Base-by-base conservation (phyloP, 345 rosid species). In the Populus pruinosa region DNA sequence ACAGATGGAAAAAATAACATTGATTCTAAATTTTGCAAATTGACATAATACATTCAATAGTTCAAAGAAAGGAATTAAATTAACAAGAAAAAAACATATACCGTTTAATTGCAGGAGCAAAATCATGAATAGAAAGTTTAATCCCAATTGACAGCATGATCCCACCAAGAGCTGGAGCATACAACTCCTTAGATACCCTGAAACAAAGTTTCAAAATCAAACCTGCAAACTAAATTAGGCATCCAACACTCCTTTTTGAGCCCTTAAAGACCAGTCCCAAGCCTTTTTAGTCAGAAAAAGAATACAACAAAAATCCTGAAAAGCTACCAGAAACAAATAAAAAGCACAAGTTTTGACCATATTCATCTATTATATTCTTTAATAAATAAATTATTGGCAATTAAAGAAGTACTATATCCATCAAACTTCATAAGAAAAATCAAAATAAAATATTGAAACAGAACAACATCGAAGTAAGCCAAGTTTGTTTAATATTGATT, bases 101-200 rank as follows among this genome's bases (percentile, higher is more conserved):
- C 98, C 99, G 90, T 81, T 88, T 93, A 71, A 92, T 80, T 36
- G 94, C 99, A 72, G 93, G 96, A 71, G 98, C 90, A 82, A 95
- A 93, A 86, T 95, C 99, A 44, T 90, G 74, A 70, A 95, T 8
- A 0, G 99, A 95, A 72, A 95, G 96, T 84, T 78, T 86, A 71
- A 95, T 95, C 79, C 99, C 99, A 73, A 95, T 95, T 6, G 99
- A 95, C 77, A 95, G 79, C 98, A 95, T 93, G 71, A 82, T 95
- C 76, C 99, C 99, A 49, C 99, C 98, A 77, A 95, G 96, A 72
- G 99, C 97, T 70, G 99, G 99, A 56, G 99, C 98, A 74, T 95
- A 95, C 31, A 93, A 67, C 49, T 93, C 99, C 85, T 92, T 95
- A 14, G 98, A 95, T 72, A 92, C 97, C 98, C 98, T 92, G 90